These are phyloP conservation scores for Talaromyces funiculosus DNA, from an alignment of 2,329 filamentous ascomycete species.

Conservation along the genomic window DNA sequence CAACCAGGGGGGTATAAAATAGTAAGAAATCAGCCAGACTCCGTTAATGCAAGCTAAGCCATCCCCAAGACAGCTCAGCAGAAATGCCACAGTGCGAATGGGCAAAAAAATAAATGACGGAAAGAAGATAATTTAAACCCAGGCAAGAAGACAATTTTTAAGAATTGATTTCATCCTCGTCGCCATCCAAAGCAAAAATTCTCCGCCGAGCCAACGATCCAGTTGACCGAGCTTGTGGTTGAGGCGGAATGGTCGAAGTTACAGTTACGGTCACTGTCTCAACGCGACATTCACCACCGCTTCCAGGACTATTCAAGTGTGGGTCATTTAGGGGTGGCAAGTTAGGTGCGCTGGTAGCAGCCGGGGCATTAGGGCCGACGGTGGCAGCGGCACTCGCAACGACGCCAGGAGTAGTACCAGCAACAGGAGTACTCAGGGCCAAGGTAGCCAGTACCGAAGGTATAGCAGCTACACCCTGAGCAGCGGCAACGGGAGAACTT, in stretches of 20 bases:
- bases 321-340: background rate
- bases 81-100: background rate
- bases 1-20: background rate
- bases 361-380: background rate
- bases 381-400: background rate
- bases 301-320: background rate
- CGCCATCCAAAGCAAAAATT: background rate
- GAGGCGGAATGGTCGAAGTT: background rate
- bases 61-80: background rate
- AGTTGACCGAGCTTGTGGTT: background rate
- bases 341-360: background rate
- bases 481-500: background rate
- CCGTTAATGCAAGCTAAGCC: background rate
- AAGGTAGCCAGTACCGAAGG: background rate
- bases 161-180: background rate
- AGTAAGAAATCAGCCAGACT: background rate
- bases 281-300: background rate
- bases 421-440: background rate
- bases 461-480: background rate
- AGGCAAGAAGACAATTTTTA: background rate
- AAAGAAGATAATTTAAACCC: background rate
- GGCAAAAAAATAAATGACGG: background rate
- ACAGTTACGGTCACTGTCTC: constrained; percentile 1
- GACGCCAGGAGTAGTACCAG: background rate
- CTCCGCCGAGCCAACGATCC: background rate